These are phyloP conservation scores for Colletotrichum godetiae DNA, from an alignment of 2,329 filamentous ascomycete species.

Conservation along the genomic window DNA sequence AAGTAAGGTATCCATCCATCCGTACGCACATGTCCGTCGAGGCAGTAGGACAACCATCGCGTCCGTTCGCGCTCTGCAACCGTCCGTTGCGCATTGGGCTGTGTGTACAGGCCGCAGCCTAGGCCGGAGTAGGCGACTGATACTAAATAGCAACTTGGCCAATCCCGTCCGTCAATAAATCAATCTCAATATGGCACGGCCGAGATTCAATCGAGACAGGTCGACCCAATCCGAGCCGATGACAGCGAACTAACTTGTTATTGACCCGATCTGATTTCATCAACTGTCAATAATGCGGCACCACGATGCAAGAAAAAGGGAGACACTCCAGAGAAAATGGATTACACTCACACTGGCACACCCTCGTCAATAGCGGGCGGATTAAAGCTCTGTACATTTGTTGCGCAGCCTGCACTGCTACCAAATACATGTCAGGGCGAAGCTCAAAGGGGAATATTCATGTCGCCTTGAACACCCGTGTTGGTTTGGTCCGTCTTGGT, in stretches of 20 bases:
- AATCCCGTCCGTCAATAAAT: neutral
- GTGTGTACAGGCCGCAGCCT: neutral
- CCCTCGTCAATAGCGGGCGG: constrained; percentile 8
- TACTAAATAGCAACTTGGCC: neutral
- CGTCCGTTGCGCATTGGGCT: neutral
- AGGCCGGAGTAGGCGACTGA: neutral
- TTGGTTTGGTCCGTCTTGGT: constrained; percentile 22
- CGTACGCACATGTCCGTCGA: neutral
- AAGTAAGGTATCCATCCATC: neutral
- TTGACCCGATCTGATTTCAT: neutral
- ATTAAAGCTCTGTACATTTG: constrained; percentile 13
- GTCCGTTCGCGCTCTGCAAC: neutral
- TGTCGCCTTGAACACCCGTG: constrained; percentile 6
- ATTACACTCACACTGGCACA: neutral
- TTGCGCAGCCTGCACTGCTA: neutral
- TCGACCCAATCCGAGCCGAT: neutral
- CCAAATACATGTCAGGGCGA: neutral
- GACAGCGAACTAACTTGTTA: neutral
- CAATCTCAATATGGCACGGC: neutral
- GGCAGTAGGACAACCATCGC: neutral
- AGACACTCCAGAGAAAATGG: neutral
- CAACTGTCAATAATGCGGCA: constrained; percentile 7
- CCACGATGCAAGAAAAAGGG: constrained; percentile 17
- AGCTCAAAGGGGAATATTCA: constrained; percentile 7
- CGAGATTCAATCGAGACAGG: neutral